phyloP scores from a whole-genome alignment of 2,329 filamentous ascomycete species.

The Leptodontidium sp. region DNA sequence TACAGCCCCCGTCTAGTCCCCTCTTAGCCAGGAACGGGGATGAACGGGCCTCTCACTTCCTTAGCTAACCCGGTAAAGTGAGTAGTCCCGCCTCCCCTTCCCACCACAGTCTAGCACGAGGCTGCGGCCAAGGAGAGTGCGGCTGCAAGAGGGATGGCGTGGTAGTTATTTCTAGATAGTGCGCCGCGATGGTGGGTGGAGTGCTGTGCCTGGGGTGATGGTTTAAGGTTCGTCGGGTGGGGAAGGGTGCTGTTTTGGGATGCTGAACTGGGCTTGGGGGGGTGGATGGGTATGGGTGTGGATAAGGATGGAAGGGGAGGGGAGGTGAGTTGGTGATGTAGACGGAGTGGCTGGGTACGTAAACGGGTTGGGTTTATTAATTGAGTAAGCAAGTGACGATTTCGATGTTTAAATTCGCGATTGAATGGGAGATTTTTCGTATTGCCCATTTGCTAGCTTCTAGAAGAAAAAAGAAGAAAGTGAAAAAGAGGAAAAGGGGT shows the following conservation, averaged over 20 bases:
- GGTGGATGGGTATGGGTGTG: background rate
- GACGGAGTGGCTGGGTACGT: too few species aligned
- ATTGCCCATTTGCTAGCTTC: too few species aligned
- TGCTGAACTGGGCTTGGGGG: background rate
- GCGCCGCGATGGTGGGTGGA: background rate
- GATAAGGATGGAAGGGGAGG: background rate
- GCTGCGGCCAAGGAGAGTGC: background rate
- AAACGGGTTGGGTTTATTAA: background rate
- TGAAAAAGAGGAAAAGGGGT: background rate
- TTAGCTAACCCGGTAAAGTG: too few species aligned
- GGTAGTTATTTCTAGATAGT: background rate
- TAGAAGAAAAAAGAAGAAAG: too few species aligned
- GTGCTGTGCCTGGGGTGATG: background rate
- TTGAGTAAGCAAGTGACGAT: background rate
- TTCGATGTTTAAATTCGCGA: conserved; percentile 5
- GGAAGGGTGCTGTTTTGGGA: background rate
- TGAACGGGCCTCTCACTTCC: too few species aligned
- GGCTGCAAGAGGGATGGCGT: background rate
- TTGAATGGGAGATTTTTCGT: background rate
- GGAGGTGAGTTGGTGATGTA: too few species aligned
- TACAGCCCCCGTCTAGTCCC: background rate
- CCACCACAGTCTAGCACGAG: conserved; percentile 4
- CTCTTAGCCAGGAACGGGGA: too few species aligned
- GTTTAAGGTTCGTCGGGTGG: background rate
- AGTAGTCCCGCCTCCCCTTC: background rate